Conservation (phyloP, 1,284 basidiomycete genomes). For the Fomitiporia mediterranea region DNA sequence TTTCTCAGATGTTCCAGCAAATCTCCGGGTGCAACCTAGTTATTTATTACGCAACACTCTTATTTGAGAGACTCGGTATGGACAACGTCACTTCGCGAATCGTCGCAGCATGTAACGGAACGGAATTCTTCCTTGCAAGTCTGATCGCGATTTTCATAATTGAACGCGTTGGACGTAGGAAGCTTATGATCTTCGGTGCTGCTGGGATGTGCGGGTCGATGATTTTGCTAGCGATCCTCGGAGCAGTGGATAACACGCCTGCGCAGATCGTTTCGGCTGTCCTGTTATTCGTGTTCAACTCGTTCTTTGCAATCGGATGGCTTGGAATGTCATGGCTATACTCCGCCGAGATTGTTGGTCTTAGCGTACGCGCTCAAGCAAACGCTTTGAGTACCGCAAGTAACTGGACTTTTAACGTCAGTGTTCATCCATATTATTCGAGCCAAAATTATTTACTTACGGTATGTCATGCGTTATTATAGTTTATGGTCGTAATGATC, state of each 20-base stretch:
- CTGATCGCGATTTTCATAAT: slow-evolving; percentile 55
- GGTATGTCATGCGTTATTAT: no score
- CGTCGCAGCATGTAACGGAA: slow-evolving; percentile 65
- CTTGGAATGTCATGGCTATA: slow-evolving; percentile 71
- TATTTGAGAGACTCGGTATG: slow-evolving; percentile 58
- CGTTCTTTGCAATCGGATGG: slow-evolving; percentile 71
- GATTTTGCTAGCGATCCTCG: slow-evolving; percentile 54
- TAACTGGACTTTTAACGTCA: slow-evolving; percentile 59
- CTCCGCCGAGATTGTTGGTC: slow-evolving; percentile 60
- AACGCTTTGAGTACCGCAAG: slow-evolving; percentile 65
- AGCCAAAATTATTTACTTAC: not conserved
- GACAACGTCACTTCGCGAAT: slow-evolving; percentile 58
- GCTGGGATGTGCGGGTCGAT: slow-evolving; percentile 60
- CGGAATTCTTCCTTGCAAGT: slow-evolving; percentile 63
- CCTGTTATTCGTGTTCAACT: slow-evolving; percentile 65
- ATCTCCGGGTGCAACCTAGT: slow-evolving; percentile 63
- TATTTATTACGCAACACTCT: slow-evolving; percentile 38
- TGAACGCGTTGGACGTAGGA: slow-evolving; percentile 58
- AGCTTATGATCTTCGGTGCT: slow-evolving; percentile 66
- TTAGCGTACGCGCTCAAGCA: slow-evolving; percentile 60
- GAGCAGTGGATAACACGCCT: slow-evolving; percentile 41
- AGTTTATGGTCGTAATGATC: slow-evolving; percentile 60
- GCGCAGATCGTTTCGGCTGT: slow-evolving; percentile 51
- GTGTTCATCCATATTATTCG: not conserved
- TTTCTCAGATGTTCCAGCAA: slow-evolving; percentile 69